phyloP scores from a whole-genome alignment of 2,329 filamentous ascomycete species.

The Cordyceps sp. region DNA sequence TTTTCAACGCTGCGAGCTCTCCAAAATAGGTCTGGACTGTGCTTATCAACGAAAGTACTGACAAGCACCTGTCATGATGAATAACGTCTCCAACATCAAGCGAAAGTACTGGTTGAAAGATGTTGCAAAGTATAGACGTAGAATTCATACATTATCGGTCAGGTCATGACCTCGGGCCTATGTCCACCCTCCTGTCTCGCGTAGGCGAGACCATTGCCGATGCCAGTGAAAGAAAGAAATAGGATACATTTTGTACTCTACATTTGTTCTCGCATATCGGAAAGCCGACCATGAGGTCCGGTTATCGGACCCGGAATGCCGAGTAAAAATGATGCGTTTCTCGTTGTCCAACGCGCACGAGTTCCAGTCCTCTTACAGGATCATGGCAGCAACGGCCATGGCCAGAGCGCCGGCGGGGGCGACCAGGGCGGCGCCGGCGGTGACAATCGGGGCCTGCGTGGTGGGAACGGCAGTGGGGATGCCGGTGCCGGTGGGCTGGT shows the following conservation, averaged over 20 bases:
- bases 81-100: too few species aligned
- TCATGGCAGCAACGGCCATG: conserved; percentile 4
- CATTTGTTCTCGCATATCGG: too few species aligned
- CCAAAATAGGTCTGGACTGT: too few species aligned
- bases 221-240: neutral
- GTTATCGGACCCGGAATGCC: neutral
- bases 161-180: neutral
- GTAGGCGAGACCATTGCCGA: neutral
- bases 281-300: too few species aligned
- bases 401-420: conserved; percentile 5
- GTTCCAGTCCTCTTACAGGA: conserved; percentile 1
- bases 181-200: neutral
- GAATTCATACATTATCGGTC: neutral
- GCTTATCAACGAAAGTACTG: too few species aligned
- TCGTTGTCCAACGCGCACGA: too few species aligned
- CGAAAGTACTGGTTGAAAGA: too few species aligned
- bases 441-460: conserved; percentile 1
- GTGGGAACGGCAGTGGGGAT: neutral
- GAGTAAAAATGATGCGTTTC: too few species aligned
- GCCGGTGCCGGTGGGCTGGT: conserved; percentile 2
- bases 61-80: too few species aligned
- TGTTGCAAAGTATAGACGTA: too few species aligned
- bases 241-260: neutral
- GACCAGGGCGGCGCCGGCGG: conserved; percentile 5
- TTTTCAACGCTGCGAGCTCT: too few species aligned